These are phyloP conservation scores for Dimocarpus longan DNA, from an alignment of 345 rosid species.

Conservation along the genomic window DNA sequence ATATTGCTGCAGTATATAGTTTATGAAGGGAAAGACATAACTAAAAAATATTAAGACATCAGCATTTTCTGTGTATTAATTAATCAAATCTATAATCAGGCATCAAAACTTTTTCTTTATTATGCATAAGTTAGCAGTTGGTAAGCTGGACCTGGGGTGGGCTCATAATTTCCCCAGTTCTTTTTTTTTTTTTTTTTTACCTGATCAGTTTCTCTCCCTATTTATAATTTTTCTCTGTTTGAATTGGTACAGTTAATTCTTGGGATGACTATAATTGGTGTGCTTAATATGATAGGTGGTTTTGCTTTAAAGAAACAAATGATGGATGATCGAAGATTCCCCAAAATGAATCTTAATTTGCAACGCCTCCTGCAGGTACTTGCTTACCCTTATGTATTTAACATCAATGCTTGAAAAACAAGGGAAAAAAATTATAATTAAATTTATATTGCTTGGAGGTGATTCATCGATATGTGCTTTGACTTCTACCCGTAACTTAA, in stretches of 20 bases:
- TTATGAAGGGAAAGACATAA: background rate
- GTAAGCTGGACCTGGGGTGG: background rate
- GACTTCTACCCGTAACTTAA: background rate
- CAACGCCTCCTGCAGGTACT: conserved; percentile 91
- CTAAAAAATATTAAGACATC: background rate
- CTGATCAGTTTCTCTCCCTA: background rate
- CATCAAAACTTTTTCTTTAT: background rate
- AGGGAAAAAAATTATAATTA: background rate
- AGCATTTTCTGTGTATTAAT: background rate
- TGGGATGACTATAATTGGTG: conserved; percentile 4
- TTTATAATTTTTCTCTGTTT: conserved; percentile 7
- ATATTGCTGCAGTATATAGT: background rate
- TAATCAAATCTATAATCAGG: background rate
- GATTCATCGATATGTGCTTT: conserved; percentile 5
- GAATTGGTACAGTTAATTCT: background rate
- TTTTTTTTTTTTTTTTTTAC: background rate
- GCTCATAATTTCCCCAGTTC: background rate
- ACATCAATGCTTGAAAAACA: background rate
- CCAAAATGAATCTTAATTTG: conserved; percentile 92
- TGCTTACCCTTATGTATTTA: conserved; percentile 2
- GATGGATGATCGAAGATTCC: conserved; percentile 90
- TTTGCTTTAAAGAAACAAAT: conserved; percentile 84
- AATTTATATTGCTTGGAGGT: conserved; percentile 1
- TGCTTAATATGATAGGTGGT: conserved; percentile 58
- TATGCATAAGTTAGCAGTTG: background rate